phyloP scores from a whole-genome alignment of 768 basidiomycete genomes.

The Boletellus ananas region DNA sequence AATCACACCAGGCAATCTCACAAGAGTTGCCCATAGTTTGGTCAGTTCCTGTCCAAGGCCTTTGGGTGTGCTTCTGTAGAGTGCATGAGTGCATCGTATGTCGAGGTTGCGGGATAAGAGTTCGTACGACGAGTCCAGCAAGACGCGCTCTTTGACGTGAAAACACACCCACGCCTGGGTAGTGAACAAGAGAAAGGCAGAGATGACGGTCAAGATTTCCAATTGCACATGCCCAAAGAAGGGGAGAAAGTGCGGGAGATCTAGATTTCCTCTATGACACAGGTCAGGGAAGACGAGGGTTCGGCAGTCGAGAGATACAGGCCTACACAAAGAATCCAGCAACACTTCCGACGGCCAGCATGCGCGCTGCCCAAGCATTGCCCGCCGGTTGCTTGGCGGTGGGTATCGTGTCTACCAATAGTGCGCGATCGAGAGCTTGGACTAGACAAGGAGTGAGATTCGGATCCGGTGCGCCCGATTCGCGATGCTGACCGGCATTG shows the following conservation, averaged over 20 bases:
- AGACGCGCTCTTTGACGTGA: slow-evolving; percentile 69
- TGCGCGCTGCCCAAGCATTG: slow-evolving; percentile 95
- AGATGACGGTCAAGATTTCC: slow-evolving; percentile 75
- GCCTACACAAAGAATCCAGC: slow-evolving; percentile 84
- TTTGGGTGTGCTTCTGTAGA: slow-evolving; percentile 19
- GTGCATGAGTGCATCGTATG: slow-evolving; percentile 2
- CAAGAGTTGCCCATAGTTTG: slow-evolving; percentile 69
- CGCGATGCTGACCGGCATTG: slow-evolving; percentile 42
- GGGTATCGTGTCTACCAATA: slow-evolving; percentile 83
- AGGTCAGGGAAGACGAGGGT: background rate
- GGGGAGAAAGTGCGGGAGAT: slow-evolving; percentile 66
- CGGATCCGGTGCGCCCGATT: background rate
- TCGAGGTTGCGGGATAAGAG: background rate
- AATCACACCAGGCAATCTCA: slow-evolving; percentile 68
- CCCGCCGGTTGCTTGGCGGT: slow-evolving; percentile 72
- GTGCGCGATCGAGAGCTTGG: slow-evolving; percentile 85
- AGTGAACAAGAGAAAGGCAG: slow-evolving; percentile 58
- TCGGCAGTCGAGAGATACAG: background rate
- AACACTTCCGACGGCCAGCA: slow-evolving; percentile 84
- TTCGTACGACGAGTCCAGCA: slow-evolving; percentile 42
- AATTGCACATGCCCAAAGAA: slow-evolving; percentile 78
- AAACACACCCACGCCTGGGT: slow-evolving; percentile 62
- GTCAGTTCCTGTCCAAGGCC: slow-evolving; percentile 44
- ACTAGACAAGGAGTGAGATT: slow-evolving; percentile 40
- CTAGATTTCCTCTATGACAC: slow-evolving; percentile 64